Base-by-base conservation (phyloP, 2,329 filamentous ascomycete genomes). In the Beauveria sp. region DNA sequence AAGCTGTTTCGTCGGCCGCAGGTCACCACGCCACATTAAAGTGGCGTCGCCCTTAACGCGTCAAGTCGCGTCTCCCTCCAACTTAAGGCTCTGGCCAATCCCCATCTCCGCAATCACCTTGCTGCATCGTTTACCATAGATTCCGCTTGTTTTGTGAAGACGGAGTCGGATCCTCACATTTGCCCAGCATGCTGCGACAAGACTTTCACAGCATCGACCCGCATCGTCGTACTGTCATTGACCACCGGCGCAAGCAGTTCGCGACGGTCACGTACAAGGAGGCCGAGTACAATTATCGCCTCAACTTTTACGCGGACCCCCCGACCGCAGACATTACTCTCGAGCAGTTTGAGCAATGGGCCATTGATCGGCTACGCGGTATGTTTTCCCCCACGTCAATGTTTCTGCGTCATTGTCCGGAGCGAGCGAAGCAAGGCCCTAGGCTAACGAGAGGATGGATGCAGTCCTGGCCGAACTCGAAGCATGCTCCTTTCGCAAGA, bases 321-420 rank as follows among this genome's bases (percentile, higher is more conserved):
- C 95, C 95, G 0, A 97, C 92, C 0, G 89, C 90, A 53, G 95
- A 99, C 71, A 95, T 99, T 68, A 96, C 91, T 0, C 86, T 99
- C 47, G 95, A 99, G 72, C 88, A 99, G 72, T 99, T 99, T 70
- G 95, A 99, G 73, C 92, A 96, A 82, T 99, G 95, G 95, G 95
- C 93, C 12, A 98, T 99, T 70, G 90, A 96, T 70, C 83, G 95
- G 62, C 75, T 99, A 66, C 88, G 91, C 77, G 84, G 91, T 91
- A 78, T 18, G 59, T 56, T 2, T 16, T 14, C 1, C 34, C 34
- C 12, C 20, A 1, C 14, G 34, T 14, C 34, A 38, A 38, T 38
- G 12, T 38, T 38, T 38, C 12, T 14, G 12, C 34, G 34, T 28
- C 43, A 6, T 45, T 6, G 28, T 16, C 24, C 10, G 20, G 14